Conservation (phyloP, 768 basidiomycete genomes). For the Phylloporus scabripes region DNA sequence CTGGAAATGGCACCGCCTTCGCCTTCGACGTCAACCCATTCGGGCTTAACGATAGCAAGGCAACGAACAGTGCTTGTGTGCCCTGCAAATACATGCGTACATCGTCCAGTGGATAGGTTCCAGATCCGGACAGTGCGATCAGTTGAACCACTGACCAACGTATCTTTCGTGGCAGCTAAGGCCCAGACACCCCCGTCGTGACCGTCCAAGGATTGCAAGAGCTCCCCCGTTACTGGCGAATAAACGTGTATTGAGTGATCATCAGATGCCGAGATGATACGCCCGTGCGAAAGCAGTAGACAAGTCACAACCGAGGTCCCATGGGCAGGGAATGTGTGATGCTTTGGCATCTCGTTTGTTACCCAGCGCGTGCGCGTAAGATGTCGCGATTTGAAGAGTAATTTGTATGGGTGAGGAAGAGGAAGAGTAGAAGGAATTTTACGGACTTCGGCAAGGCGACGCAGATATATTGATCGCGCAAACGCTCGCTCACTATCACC, state of each 20-base stretch:
- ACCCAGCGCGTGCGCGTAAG: conserved; percentile 80
- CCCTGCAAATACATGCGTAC: conserved; percentile 91
- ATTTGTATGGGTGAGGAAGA: conserved; percentile 83
- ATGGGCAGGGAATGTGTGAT: conserved; percentile 81
- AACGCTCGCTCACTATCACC: conserved; percentile 79
- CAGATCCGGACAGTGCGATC: conserved; percentile 92
- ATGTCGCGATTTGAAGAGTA: conserved; percentile 87
- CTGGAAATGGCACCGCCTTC: conserved; percentile 55
- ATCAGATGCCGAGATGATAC: conserved; percentile 95
- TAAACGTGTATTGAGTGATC: conserved; percentile 97
- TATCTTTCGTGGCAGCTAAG: conserved; percentile 81
- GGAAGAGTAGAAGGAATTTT: conserved; percentile 48
- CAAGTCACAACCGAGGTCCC: conserved; percentile 92
- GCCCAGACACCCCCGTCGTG: conserved; percentile 98
- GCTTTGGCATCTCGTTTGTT: conserved; percentile 62
- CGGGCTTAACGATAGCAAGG: conserved; percentile 92
- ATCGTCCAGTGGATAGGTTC: conserved; percentile 73
- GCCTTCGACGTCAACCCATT: conserved; percentile 69
- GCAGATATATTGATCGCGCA: conserved; percentile 61
- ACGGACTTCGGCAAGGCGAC: conserved; percentile 42
- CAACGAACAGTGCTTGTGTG: conserved; percentile 97
- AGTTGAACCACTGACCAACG: conserved; percentile 87
- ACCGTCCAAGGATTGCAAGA: conserved; percentile 71
- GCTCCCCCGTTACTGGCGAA: conserved; percentile 75
- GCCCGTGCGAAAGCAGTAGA: conserved; percentile 87